These are phyloP conservation scores for Tuber magnatum DNA, from an alignment of 495 filamentous ascomycete species.

Conservation along the genomic window DNA sequence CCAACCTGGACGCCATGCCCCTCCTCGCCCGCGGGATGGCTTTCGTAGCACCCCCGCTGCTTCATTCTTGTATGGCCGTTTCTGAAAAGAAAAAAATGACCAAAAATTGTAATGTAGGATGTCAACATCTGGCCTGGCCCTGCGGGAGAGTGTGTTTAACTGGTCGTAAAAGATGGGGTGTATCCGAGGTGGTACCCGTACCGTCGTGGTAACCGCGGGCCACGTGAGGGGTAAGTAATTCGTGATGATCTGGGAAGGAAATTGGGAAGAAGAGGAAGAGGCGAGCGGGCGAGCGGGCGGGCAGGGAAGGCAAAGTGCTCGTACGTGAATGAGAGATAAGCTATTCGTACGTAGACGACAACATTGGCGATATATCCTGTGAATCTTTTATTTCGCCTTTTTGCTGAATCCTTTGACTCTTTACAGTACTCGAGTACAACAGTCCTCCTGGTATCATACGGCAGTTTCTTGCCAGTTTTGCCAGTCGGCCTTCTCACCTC, in stretches of 20 bases:
- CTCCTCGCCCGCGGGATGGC: neutral
- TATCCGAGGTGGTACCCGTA: neutral
- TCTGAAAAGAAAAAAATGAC: neutral
- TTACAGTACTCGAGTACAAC: too few relatives aligned
- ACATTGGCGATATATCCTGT: neutral
- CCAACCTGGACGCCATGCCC: neutral
- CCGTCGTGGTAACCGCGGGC: neutral
- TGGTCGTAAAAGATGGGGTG: neutral
- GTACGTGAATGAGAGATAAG: neutral
- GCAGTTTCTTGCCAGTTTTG: neutral
- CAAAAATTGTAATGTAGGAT: neutral
- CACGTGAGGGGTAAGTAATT: neutral
- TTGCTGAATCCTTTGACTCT: neutral
- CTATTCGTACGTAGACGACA: neutral
- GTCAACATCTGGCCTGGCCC: neutral
- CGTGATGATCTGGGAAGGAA: neutral
- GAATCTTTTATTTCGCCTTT: neutral
- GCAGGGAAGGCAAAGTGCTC: neutral
- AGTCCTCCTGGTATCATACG: neutral
- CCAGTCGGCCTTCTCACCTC: neutral
- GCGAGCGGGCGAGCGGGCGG: neutral
- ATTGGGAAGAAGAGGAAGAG: neutral
- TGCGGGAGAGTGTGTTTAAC: neutral
- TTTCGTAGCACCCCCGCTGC: neutral
- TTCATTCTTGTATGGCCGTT: neutral